Conservation (phyloP, 1,139 yeast genomes). For the Taphrina confusa region DNA sequence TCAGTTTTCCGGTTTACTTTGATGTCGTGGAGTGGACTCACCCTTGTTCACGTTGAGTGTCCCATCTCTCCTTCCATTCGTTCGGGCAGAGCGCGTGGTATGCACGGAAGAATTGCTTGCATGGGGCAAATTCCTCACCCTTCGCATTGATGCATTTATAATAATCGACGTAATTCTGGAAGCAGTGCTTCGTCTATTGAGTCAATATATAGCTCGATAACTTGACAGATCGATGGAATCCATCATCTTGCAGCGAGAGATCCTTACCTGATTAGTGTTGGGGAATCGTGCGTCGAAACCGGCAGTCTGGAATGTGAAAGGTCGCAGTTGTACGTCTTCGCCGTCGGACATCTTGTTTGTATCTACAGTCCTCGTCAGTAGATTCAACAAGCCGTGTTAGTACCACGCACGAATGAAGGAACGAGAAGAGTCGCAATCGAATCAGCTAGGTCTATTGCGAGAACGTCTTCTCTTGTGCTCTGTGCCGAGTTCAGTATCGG, state of each 20-base stretch:
- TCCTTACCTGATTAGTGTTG: slow-evolving; percentile 36
- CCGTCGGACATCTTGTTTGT: slow-evolving; percentile 29
- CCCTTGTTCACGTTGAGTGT: slow-evolving; percentile 35
- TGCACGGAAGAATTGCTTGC: slow-evolving; percentile 65
- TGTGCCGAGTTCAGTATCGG: no score
- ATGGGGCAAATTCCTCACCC: slow-evolving; percentile 98
- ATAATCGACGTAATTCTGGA: slow-evolving; percentile 92
- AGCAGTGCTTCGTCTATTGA: slow-evolving; percentile 34
- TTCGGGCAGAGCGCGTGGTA: slow-evolving; percentile 37
- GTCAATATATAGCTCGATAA: no score
- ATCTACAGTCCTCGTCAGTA: no score
- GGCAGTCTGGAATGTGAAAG: slow-evolving; percentile 34
- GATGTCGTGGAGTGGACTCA: neutral
- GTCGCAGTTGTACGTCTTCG: slow-evolving; percentile 28
- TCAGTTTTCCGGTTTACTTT: neutral
- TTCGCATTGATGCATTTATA: slow-evolving; percentile 94
- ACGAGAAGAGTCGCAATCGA: no score
- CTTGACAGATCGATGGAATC: no score
- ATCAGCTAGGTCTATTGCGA: no score
- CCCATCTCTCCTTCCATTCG: slow-evolving; percentile 37
- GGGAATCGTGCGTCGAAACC: slow-evolving; percentile 37
- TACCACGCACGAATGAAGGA: no score
- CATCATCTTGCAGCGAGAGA: no score
- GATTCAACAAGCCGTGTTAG: no score
- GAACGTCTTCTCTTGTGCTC: no score